Percentiles rank a stretch among this genome's conserved stretches.
Conservation (phyloP, 345 rosid genomes). For the Gossypium anomalum region DNA sequence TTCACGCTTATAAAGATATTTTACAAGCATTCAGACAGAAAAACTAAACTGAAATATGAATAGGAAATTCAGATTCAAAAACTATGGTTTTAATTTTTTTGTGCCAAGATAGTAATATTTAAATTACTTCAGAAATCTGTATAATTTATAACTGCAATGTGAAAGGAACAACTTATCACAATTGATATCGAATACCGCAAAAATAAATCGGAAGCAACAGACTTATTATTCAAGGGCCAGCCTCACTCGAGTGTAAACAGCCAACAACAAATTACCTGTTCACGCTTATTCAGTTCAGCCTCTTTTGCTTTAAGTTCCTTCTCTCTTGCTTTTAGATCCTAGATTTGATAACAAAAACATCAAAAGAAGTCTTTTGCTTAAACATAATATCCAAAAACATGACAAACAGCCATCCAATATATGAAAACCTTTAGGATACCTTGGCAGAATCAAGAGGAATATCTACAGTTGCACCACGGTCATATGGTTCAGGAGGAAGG, state of each 20-base stretch:
- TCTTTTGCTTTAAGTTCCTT: slow-evolving; percentile 94
- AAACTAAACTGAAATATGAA: no score
- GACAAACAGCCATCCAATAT: slow-evolving; percentile 6
- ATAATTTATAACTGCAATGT: neutral
- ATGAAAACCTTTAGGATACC: slow-evolving; percentile 34
- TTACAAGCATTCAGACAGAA: no score
- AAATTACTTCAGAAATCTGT: neutral
- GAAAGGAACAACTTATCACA: neutral
- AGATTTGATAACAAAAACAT: slow-evolving; percentile 13
- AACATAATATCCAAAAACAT: slow-evolving; percentile 1
- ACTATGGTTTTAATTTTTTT: no score
- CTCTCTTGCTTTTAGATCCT: slow-evolving; percentile 91
- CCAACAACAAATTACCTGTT: slow-evolving; percentile 52
- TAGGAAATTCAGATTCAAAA: no score
- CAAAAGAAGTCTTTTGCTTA: neutral
- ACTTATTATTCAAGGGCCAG: neutral
- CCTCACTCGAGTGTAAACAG: slow-evolving; percentile 5
- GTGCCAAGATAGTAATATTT: neutral
- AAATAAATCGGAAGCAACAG: neutral
- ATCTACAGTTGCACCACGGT: slow-evolving; percentile 80
- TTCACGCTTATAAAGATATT: slow-evolving; percentile 66
- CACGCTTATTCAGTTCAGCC: slow-evolving; percentile 75
- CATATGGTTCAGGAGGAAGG: slow-evolving; percentile 93
- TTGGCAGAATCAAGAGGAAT: slow-evolving; percentile 79
- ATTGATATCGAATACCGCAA: neutral